These are phyloP conservation scores for Epichloe coenophiala DNA, from an alignment of 2,329 filamentous ascomycete species.

Conservation along the genomic window DNA sequence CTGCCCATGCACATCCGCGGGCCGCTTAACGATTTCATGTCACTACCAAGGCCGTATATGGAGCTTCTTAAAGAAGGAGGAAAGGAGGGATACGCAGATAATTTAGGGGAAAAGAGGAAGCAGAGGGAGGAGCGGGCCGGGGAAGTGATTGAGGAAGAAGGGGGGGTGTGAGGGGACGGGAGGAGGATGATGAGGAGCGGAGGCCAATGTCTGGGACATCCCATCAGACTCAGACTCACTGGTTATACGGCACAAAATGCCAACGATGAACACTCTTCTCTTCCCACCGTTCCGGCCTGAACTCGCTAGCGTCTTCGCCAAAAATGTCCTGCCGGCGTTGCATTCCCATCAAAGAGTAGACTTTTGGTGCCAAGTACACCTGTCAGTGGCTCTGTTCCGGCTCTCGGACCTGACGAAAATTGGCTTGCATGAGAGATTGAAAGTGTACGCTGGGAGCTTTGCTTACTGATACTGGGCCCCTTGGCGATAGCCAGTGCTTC, in stretches of 20 bases:
- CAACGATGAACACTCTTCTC: background rate
- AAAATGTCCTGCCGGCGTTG: background rate
- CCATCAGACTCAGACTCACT: background rate
- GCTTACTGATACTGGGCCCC: background rate
- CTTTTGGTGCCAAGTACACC: background rate
- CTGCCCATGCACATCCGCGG: background rate
- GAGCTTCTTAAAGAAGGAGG: background rate
- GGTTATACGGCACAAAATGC: background rate
- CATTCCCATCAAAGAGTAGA: background rate
- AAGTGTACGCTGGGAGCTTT: background rate
- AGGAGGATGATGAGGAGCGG: no score
- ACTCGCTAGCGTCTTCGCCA: background rate
- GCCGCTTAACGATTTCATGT: background rate
- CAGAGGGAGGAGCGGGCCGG: no score
- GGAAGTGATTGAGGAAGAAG: no score
- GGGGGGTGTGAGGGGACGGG: no score
- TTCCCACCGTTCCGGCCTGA: background rate
- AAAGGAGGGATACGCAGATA: background rate
- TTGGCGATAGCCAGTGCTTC: background rate
- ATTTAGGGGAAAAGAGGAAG: no score
- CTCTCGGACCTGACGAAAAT: no score
- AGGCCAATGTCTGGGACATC: no score
- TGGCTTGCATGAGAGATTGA: no score
- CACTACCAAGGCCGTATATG: background rate
- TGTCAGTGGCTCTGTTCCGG: background rate